These are phyloP conservation scores for Vaccinium darrowii DNA, from an alignment of 148 eudicot genomes.

Conservation along the genomic window DNA sequence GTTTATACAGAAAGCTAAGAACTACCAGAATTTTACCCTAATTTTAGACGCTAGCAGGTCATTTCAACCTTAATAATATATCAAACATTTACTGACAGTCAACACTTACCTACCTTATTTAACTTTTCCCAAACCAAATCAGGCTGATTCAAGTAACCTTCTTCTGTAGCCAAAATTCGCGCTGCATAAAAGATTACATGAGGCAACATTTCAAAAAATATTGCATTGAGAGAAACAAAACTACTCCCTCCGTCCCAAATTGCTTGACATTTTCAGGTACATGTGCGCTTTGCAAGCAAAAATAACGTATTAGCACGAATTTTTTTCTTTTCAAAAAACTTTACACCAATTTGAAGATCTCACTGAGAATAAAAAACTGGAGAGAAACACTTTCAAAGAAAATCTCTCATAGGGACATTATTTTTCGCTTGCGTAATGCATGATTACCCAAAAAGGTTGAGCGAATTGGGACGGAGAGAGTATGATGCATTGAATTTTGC, in stretches of 20 bases:
- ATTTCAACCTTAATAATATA: neutral
- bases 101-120: constrained; percentile 58
- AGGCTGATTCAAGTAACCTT: constrained; percentile 91
- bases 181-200: constrained; percentile 45
- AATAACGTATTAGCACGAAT: too few relatives aligned
- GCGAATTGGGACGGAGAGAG: neutral
- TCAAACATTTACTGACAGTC: neutral
- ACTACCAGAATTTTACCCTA: neutral
- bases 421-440: too few relatives aligned
- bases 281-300: too few relatives aligned
- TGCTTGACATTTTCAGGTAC: too few relatives aligned
- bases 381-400: too few relatives aligned
- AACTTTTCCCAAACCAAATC: constrained; percentile 95
- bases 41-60: neutral
- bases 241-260: too few relatives aligned
- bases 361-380: too few relatives aligned
- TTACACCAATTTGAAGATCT: too few relatives aligned
- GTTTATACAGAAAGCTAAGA: neutral
- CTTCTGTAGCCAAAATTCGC: constrained; percentile 90
- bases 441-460: too few relatives aligned
- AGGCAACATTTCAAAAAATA: constrained; percentile 9
- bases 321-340: too few relatives aligned
- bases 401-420: too few relatives aligned
- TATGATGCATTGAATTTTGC: neutral
- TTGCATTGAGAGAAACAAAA: neutral